Percentiles rank a stretch among this genome's conserved stretches.
phyloP scores from a whole-genome alignment of 2,329 filamentous ascomycete species.

The Dactylonectria macrodidyma region DNA sequence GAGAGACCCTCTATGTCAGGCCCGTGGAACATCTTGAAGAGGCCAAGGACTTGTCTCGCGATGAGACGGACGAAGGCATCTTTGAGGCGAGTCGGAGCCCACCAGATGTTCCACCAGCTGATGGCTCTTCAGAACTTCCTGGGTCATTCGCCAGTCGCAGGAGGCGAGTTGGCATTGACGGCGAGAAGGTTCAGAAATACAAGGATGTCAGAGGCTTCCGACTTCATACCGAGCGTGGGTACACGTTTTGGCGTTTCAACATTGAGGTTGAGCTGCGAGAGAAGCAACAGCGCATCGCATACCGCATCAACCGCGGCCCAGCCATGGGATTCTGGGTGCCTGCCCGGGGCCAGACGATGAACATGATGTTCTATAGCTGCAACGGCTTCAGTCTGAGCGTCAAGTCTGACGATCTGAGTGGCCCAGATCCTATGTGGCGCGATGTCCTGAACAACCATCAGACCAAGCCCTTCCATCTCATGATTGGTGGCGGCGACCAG shows the following conservation, averaged over 20 bases:
- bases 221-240: constrained; percentile 86
- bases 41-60: constrained; percentile 80
- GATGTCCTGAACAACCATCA: constrained; percentile 96
- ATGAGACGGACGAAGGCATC: constrained; percentile 86
- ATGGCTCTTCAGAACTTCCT: constrained; percentile 63
- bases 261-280: constrained; percentile 89
- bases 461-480: constrained; percentile 93
- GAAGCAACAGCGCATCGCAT: constrained; percentile 88
- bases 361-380: constrained; percentile 98
- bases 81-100: constrained; percentile 78
- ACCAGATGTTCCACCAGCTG: constrained; percentile 60
- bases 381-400: constrained; percentile 92
- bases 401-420: constrained; percentile 85
- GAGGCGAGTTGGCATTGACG: constrained; percentile 73
- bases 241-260: constrained; percentile 98
- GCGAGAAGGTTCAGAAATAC: constrained; percentile 85
- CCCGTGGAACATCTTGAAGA: constrained; percentile 90
- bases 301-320: constrained; percentile 94
- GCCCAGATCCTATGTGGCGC: constrained; percentile 96
- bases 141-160: constrained; percentile 69
- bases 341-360: constrained; percentile 87
- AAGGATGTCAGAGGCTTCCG: constrained; percentile 87
- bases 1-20: constrained; percentile 88
- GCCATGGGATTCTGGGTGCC: constrained; percentile 96
- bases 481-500: constrained; percentile 97